These are phyloP conservation scores for Trichophyton equinum DNA, from an alignment of 2,329 filamentous ascomycete genomes.

Conservation along the genomic window DNA sequence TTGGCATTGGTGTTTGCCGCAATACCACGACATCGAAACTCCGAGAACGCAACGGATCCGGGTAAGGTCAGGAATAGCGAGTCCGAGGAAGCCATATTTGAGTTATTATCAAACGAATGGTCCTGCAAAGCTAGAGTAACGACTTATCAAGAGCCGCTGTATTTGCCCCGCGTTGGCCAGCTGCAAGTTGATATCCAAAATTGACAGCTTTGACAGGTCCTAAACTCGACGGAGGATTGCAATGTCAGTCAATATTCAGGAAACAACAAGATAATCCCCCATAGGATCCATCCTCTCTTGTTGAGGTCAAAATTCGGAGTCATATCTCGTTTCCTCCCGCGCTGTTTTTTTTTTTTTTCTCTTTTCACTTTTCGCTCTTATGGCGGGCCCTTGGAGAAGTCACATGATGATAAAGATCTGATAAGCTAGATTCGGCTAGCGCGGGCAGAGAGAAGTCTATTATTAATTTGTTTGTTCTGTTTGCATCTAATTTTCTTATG, in stretches of 20 bases:
- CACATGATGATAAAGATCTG: not conserved
- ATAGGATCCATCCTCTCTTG: not conserved
- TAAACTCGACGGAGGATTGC: not conserved
- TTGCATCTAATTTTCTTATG: not conserved
- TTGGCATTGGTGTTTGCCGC: slow-evolving; percentile 31
- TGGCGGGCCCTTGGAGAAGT: not conserved
- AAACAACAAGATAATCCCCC: not conserved
- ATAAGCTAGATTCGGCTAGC: not conserved
- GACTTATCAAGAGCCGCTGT: not conserved
- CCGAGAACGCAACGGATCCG: slow-evolving; percentile 34
- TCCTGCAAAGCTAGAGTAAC: not conserved
- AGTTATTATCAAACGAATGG: not conserved
- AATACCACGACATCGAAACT: slow-evolving; percentile 33
- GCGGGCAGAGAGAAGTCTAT: not conserved
- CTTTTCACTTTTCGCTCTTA: not conserved
- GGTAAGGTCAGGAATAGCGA: slow-evolving; percentile 26
- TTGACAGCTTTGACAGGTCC: not conserved
- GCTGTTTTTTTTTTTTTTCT: not conserved
- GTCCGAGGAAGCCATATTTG: slow-evolving; percentile 25
- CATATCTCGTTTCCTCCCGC: not conserved
- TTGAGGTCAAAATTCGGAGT: not conserved
- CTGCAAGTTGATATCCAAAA: not conserved
- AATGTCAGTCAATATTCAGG: not conserved
- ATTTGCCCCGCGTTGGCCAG: not conserved
- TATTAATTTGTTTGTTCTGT: not conserved